Base-by-base conservation (phyloP, 768 basidiomycete genomes). In the Naganishia randhawae region DNA sequence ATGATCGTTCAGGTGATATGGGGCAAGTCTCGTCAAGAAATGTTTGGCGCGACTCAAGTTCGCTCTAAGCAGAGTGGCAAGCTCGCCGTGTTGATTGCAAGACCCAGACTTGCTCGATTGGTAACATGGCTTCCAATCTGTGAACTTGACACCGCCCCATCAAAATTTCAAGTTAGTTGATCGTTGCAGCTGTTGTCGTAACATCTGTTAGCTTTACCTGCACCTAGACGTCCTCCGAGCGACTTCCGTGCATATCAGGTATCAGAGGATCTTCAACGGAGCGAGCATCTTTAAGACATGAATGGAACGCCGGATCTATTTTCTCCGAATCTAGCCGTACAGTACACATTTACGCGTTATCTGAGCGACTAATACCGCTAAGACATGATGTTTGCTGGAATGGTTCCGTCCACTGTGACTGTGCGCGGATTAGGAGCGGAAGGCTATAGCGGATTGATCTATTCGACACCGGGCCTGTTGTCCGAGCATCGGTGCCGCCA, bases 251-350 rank as follows among this genome's bases (percentile, higher is more conserved):
- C 45, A 13, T n/a, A 17, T 48, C 6, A 22, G 11, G 41, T 42
- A 42, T 48, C n/a, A n/a, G n/a, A 48, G 45, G 45, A 48, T 48
- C 45, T 48, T 48, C 45, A 48, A 48, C 45, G 45, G 45, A 48
- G n/a, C 19, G 45, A 2, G 14, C n/a, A 8, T 29, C 27, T 52
- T 7, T 6, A 50, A 50, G 7, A 17, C 7, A 8, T 29, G 5
- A 10, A 17, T 33, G 51, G 27, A 52, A 52, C 17, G 31, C 51
- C 51, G 51, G 32, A 19, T 33, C 5, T 14, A 52, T 33, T 52
- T 14, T 32, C 11, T 14, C 29, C 17, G 14, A 16, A 29, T 52
- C 29, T 32, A 25, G 29, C 17, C 14, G 51, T 33, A 52, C 51
- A 52, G 29, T 13, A 48, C 35, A 10, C 16, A 25, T 29, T 29